Conservation (phyloP, 2,329 filamentous ascomycete genomes). For the Emmonsiellopsis sp. region DNA sequence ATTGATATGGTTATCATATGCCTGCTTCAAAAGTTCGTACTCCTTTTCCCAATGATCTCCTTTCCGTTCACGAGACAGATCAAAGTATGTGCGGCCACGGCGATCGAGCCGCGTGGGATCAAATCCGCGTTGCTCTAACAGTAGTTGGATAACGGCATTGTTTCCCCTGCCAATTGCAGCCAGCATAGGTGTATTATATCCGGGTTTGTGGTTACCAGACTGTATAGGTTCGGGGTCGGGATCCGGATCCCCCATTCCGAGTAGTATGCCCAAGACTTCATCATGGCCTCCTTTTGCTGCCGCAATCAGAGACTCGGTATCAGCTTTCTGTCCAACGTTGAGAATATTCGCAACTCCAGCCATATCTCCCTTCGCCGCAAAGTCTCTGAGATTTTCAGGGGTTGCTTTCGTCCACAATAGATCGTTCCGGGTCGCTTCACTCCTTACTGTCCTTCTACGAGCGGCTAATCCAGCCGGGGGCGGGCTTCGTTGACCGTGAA, state of each 20-base stretch:
- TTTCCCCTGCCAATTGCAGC: conserved; percentile 87
- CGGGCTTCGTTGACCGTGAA: conserved; percentile 30
- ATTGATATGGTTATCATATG: conserved; percentile 31
- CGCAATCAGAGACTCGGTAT: conserved; percentile 80
- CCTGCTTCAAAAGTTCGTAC: conserved; percentile 66
- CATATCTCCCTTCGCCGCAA: conserved; percentile 41
- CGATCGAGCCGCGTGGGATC: conserved; percentile 68
- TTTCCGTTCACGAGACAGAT: conserved; percentile 71
- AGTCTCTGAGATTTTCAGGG: conserved; percentile 38
- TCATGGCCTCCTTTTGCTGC: conserved; percentile 88
- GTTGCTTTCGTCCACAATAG: conserved; percentile 43
- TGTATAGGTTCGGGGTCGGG: conserved; percentile 60
- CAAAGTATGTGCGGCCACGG: conserved; percentile 72
- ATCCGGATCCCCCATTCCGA: conserved; percentile 57
- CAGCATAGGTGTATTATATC: conserved; percentile 84
- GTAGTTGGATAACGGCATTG: conserved; percentile 69
- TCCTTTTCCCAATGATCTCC: conserved; percentile 90
- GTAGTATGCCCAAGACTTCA: conserved; percentile 68
- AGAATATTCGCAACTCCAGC: conserved; percentile 40
- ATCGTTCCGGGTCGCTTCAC: conserved; percentile 41
- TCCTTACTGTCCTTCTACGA: conserved; percentile 38
- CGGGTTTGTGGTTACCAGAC: conserved; percentile 43
- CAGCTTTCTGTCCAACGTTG: conserved; percentile 47
- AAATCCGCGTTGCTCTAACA: conserved; percentile 68
- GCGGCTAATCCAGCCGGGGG: conserved; percentile 14